A percentile compares a stretch with the other conserved stretches of the same genome.
Conservation (phyloP, 2,329 filamentous ascomycete species). For the Verruconis gallopava region DNA sequence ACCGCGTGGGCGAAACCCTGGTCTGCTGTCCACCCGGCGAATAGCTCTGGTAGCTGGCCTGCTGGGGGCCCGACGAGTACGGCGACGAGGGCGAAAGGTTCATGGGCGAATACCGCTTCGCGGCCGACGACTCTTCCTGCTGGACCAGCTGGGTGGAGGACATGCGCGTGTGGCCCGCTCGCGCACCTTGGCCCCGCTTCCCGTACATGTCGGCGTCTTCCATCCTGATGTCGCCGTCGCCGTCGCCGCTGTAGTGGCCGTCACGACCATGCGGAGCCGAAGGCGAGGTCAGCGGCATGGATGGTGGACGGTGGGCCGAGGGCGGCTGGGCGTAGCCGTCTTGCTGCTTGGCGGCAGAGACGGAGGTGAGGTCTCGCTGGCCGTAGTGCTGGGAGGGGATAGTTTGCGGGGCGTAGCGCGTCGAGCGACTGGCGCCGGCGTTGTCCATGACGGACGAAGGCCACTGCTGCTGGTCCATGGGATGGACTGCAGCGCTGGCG, state of each 20-base stretch:
- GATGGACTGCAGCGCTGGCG: no score
- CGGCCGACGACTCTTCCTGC: slow-evolving; percentile 65
- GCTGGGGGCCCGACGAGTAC: slow-evolving; percentile 52
- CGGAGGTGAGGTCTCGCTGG: slow-evolving; percentile 13
- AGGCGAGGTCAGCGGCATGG: slow-evolving; percentile 25
- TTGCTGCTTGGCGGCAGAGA: slow-evolving; percentile 21
- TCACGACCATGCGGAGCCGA: slow-evolving; percentile 18
- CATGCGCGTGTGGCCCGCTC: slow-evolving; percentile 65
- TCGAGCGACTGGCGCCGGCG: slow-evolving; percentile 14
- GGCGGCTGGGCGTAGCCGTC: slow-evolving; percentile 18
- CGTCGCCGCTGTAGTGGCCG: slow-evolving; percentile 24
- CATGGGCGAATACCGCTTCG: slow-evolving; percentile 93
- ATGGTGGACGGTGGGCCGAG: slow-evolving; percentile 23
- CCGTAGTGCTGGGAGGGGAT: slow-evolving; percentile 11
- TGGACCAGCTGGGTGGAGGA: slow-evolving; percentile 59
- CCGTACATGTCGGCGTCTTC: slow-evolving; percentile 56
- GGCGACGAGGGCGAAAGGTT: slow-evolving; percentile 74
- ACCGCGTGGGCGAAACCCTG: slow-evolving; percentile 69
- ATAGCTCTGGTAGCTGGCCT: slow-evolving; percentile 27
- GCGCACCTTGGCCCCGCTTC: slow-evolving; percentile 73
- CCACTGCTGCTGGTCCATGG: slow-evolving; percentile 24
- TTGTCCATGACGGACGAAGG: slow-evolving; percentile 24
- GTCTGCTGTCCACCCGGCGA: slow-evolving; percentile 34
- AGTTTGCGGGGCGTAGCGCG: slow-evolving; percentile 10
- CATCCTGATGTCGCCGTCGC: slow-evolving; percentile 46